Evolutionary conservation across 768 basidiomycete genomes (phyloP).

Genomic region (Clitopilus hobsonii): DNA sequence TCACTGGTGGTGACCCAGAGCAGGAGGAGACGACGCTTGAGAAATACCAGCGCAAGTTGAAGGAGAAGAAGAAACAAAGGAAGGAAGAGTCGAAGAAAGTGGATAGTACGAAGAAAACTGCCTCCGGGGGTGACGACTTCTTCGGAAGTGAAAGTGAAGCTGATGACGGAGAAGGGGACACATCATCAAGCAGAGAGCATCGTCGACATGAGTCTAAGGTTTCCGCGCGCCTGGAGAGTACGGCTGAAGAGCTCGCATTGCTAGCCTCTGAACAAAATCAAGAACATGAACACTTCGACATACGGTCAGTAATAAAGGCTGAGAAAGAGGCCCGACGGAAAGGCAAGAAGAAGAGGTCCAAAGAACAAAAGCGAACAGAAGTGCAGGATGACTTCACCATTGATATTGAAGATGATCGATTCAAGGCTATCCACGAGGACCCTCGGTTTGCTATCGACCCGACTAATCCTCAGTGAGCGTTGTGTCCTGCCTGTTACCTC

Average conservation of each 20-base stretch:
- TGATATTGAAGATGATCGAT: slow-evolving; percentile 83
- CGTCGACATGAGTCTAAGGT: slow-evolving; percentile 2
- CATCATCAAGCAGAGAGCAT: neutral
- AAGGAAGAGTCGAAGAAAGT: slow-evolving; percentile 60
- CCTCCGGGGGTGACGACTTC: slow-evolving; percentile 60
- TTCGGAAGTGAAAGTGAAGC: slow-evolving; percentile 55
- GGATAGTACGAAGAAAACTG: slow-evolving; percentile 17
- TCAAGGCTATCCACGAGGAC: slow-evolving; percentile 84
- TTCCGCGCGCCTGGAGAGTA: slow-evolving; percentile 34
- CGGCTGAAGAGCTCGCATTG: slow-evolving; percentile 63
- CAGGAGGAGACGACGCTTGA: slow-evolving; percentile 83
- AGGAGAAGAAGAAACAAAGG: slow-evolving; percentile 80
- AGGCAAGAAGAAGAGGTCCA: slow-evolving; percentile 37
- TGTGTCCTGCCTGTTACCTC: neutral
- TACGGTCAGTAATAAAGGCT: slow-evolving; percentile 82
- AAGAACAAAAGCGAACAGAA: slow-evolving; percentile 51
- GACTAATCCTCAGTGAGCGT: slow-evolving; percentile 84
- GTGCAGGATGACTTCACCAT: slow-evolving; percentile 79
- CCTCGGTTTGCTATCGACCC: slow-evolving; percentile 95
- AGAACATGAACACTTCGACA: slow-evolving; percentile 79
- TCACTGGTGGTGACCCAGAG: slow-evolving; percentile 51
- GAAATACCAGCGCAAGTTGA: slow-evolving; percentile 84
- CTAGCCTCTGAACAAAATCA: slow-evolving; percentile 50
- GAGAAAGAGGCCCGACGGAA: slow-evolving; percentile 63
- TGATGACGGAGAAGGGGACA: slow-evolving; percentile 9